Percentiles rank a stretch among this genome's conserved stretches.
Conservation (phyloP, 495 filamentous ascomycete species). For the Trichoderma virens region DNA sequence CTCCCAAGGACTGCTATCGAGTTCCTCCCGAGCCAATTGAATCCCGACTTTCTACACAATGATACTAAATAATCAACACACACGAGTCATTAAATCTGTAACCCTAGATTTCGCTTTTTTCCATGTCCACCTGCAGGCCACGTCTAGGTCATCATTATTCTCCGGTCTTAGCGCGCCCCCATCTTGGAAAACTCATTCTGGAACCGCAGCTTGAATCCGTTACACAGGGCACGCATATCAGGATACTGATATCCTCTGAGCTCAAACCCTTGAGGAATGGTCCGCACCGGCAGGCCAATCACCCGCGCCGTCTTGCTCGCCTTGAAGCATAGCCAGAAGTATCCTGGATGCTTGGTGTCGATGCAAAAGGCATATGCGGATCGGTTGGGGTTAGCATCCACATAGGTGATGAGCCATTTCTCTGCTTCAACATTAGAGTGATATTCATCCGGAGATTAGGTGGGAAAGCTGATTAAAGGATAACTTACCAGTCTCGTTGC, state of each 20-base stretch:
- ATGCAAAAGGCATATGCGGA: conserved; percentile 93
- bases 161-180: conserved; percentile 14
- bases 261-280: conserved; percentile 82
- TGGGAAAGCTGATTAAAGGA: conserved; percentile 8
- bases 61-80: not conserved
- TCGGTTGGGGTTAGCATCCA: conserved; percentile 88
- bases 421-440: conserved; percentile 46
- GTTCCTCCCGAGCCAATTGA: conserved; percentile 1
- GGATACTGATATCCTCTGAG: conserved; percentile 80
- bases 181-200: conserved; percentile 39
- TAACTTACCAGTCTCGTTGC: conserved; percentile 73
- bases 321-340: conserved; percentile 94
- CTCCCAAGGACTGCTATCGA: not conserved
- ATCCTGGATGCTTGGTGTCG: conserved; percentile 83
- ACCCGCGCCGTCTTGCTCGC: conserved; percentile 64
- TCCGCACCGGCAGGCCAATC: conserved; percentile 78
- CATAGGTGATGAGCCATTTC: conserved; percentile 90
- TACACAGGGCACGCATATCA: conserved; percentile 88
- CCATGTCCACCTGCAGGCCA: not conserved
- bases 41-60: conserved; percentile 8
- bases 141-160: not conserved
- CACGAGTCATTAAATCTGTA: conserved; percentile 7
- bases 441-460: not conserved
- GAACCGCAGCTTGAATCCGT: conserved; percentile 60
- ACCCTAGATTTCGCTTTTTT: not conserved